Conservation (phyloP, 2,329 filamentous ascomycete genomes). For the Lachnellula willkommii region DNA sequence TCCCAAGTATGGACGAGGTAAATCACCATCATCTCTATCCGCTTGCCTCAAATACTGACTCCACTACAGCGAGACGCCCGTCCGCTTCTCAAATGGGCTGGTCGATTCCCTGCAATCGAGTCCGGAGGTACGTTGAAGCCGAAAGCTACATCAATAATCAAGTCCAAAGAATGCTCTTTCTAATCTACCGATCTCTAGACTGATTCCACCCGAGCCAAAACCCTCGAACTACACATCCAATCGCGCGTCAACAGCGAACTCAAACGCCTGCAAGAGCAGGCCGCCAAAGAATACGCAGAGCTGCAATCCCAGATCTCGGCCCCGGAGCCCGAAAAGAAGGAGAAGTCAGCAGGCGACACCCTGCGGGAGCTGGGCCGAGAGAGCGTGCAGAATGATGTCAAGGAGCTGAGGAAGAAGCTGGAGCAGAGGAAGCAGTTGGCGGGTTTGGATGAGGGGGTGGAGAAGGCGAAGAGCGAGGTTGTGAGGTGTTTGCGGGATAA, state of each 20-base stretch:
- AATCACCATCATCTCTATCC: not conserved
- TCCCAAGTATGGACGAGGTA: slow-evolving; percentile 30
- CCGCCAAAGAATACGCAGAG: slow-evolving; percentile 62
- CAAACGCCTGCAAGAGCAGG: slow-evolving; percentile 66
- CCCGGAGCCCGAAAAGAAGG: slow-evolving; percentile 10
- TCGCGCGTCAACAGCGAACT: slow-evolving; percentile 81
- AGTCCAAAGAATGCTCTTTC: not conserved
- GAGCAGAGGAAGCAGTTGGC: slow-evolving; percentile 60
- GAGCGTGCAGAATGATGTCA: slow-evolving; percentile 55
- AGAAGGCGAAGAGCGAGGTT: slow-evolving; percentile 69
- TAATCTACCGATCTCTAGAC: slow-evolving; percentile 50
- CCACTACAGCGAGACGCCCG: slow-evolving; percentile 50
- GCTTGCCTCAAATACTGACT: slow-evolving; percentile 6
- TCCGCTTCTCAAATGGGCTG: slow-evolving; percentile 73
- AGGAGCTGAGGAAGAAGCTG: slow-evolving; percentile 53
- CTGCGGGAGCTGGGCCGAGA: slow-evolving; percentile 36
- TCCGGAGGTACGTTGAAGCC: slow-evolving; percentile 62
- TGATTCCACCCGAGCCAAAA: slow-evolving; percentile 78
- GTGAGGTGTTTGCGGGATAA: slow-evolving; percentile 76
- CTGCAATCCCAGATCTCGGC: slow-evolving; percentile 59
- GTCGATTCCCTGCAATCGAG: slow-evolving; percentile 78
- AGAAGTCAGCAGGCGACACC: slow-evolving; percentile 29
- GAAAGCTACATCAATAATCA: not conserved
- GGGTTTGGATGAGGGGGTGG: slow-evolving; percentile 65
- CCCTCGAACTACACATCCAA: slow-evolving; percentile 83